phyloP scores from a whole-genome alignment of 164 flowering plant genomes.

The Warburgia ugandensis region DNA sequence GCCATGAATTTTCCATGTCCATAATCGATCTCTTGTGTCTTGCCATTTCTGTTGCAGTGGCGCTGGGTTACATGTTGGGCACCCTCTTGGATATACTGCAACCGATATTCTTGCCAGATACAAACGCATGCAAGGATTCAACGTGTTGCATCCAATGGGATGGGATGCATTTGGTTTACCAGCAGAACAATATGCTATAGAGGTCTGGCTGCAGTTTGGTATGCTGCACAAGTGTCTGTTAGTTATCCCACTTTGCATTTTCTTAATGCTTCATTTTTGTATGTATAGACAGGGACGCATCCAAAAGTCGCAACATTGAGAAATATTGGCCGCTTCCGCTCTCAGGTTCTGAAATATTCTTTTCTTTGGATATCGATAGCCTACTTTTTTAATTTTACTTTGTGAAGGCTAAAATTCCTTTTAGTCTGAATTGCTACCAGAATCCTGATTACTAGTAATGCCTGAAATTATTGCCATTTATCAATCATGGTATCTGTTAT shows the following conservation, averaged over 20 bases:
- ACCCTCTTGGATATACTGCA: conserved; percentile 96
- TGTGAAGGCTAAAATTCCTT: no score
- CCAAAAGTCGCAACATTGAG: conserved; percentile 76
- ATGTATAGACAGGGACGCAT: conserved; percentile 86
- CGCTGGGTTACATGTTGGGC: conserved; percentile 96
- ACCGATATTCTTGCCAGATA: conserved; percentile 90
- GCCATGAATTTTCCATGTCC: no score
- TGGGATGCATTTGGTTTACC: conserved; percentile 99
- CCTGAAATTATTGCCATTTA: no score
- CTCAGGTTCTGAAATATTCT: conserved; percentile 51
- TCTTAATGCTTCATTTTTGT: conserved; percentile 1
- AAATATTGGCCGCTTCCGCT: conserved; percentile 77
- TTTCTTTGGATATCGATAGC: background rate
- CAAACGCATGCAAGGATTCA: conserved; percentile 91
- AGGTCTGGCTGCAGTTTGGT: conserved; percentile 33
- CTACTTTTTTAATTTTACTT: no score
- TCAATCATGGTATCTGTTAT: no score
- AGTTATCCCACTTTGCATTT: background rate
- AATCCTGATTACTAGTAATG: no score
- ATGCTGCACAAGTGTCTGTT: background rate
- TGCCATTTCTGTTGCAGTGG: conserved; percentile 75
- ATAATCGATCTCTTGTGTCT: no score
- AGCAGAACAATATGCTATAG: conserved; percentile 94
- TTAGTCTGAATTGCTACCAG: background rate
- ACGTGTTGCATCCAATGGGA: conserved; percentile 99